Evolutionary conservation across 371 early-diverging fungal species (phyloP), one percentile per base, ranked within the genome.

Genomic region (Mortierella sp.): DNA sequence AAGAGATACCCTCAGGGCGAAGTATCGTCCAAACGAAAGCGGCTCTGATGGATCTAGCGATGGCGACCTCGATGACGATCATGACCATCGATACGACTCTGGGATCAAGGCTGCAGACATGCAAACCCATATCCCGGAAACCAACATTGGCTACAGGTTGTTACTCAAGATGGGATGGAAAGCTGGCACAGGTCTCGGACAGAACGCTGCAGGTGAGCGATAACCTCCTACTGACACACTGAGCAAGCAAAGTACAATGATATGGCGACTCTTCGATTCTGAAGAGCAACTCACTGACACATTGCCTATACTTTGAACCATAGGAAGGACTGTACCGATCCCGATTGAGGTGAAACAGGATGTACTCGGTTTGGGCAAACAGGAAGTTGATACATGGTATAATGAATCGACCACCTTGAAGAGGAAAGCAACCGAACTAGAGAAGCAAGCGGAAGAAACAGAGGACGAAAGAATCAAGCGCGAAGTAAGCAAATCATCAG

Each of bases 111-210:
- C 76, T 19, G 78, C 83, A 5, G 73, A 79, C 12, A 84, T 90
- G 88, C 80, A 85, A 51, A 79, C 63, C 12, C 90, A 79, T 45
- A 83, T 89, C 27, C 83, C 89, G 9, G 73, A 64, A 9, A 54
- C 66, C 48, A 91, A 91, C 63, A 53, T 83, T n/a, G 92, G 92
- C 2, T 90, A 83, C 68, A 57, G 77, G 57, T 65, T 91, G 21
- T 57, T 90, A 22, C 70, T 82, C 54, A 88, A 87, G 61, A 86
- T 91, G 88, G 94, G 94, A 7, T 94, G 94, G 94, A 79, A 69
- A 43, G 57, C 61, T 12, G 92, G 92, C 7, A 81, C 80, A 63
- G 93, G 93, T 61, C 73, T 91, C 0, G 92, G 92, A 19, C 59
- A 48, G 69, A 85, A 81, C 85, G 87, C 80, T 24, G 43, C 56